Conservation (phyloP, 2,329 filamentous ascomycete genomes). For the Pseudogymnoascus sp. region DNA sequence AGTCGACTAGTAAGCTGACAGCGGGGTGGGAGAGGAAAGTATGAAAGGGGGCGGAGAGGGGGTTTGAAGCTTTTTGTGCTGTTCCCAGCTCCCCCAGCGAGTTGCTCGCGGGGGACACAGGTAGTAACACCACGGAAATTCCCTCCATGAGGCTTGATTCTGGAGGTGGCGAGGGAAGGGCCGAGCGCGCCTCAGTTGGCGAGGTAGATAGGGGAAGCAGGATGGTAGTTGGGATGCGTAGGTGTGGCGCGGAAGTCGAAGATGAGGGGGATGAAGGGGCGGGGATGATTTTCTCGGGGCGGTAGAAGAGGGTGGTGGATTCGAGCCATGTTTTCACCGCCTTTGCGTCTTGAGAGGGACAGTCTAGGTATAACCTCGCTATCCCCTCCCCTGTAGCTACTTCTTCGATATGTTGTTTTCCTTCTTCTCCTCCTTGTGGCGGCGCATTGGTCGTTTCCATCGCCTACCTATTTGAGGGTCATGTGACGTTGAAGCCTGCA, state of each 20-base stretch:
- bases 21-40: neutral
- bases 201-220: neutral
- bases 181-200: neutral
- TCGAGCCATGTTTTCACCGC: neutral
- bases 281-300: neutral
- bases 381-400: neutral
- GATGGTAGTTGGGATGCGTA: neutral
- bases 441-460: neutral
- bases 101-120: neutral
- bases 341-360: neutral
- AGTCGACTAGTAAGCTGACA: neutral
- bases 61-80: neutral
- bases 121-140: neutral
- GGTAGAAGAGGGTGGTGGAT: neutral
- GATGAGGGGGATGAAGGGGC: neutral
- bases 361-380: neutral
- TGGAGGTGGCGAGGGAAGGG: neutral
- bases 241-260: neutral
- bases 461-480: neutral
- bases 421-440: neutral
- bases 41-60: neutral
- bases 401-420: neutral
- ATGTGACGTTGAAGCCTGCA: neutral
- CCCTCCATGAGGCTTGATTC: neutral
- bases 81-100: neutral